Conservation (phyloP, 2,329 filamentous ascomycete species). For the Fusarium sp. region DNA sequence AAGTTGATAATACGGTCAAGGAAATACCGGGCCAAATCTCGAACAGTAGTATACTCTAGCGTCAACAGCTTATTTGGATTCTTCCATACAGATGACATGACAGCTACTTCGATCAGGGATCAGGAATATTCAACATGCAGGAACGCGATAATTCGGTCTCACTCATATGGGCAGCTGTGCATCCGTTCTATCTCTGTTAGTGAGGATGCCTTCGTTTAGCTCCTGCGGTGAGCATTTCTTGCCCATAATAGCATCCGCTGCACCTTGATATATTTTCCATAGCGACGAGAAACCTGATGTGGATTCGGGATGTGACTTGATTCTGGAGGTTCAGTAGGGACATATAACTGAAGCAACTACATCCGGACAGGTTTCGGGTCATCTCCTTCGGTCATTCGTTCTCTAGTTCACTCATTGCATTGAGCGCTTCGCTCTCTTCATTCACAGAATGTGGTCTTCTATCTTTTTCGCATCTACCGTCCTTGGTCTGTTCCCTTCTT, state of each 20-base stretch:
- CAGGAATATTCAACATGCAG: conserved; percentile 1
- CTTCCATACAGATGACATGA: background rate
- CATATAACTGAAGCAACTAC: background rate
- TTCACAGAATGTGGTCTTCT: background rate
- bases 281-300: background rate
- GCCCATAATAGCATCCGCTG: background rate
- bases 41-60: background rate
- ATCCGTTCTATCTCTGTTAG: background rate
- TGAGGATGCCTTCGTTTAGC: background rate
- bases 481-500: conserved; percentile 1
- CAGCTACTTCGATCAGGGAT: background rate
- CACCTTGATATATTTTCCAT: background rate
- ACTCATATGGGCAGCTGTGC: background rate
- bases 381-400: background rate
- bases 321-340: background rate
- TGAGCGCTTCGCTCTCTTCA: background rate
- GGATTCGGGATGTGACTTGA: background rate
- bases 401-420: background rate
- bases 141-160: background rate
- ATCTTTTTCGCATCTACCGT: background rate
- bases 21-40: background rate
- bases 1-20: background rate
- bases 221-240: background rate
- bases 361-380: background rate
- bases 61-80: background rate